phyloP scores from a whole-genome alignment of 139 green algal genomes.

The Zygnema cylindricum region DNA sequence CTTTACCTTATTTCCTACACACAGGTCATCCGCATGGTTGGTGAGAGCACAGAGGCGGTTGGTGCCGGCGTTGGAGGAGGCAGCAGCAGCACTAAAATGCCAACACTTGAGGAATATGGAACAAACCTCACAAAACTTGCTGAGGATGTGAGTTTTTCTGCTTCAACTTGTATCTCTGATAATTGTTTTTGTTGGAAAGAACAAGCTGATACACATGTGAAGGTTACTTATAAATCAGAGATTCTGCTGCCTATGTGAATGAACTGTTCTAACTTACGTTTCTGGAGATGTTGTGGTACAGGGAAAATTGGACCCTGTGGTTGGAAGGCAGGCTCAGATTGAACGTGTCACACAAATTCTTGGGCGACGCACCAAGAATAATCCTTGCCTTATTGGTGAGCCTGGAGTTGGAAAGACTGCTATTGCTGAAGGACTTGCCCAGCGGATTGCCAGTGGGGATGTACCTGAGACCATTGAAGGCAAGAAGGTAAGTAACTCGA shows the following conservation, averaged over 20 bases:
- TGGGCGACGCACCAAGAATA: conserved; percentile 97
- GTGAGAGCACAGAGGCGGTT: conserved; percentile 95
- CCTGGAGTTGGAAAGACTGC: conserved; percentile 98
- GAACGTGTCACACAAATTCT: conserved; percentile 98
- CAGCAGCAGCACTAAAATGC: conserved; percentile 92
- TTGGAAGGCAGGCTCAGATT: conserved; percentile 96
- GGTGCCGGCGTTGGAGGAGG: conserved; percentile 78
- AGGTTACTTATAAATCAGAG: too few species aligned
- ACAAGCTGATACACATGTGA: too few species aligned
- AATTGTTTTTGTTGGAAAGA: too few species aligned
- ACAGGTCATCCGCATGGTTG: conserved; percentile 97
- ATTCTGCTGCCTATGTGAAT: too few species aligned
- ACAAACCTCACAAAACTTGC: conserved; percentile 97
- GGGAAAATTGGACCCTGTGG: conserved; percentile 97
- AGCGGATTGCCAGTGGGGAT: conserved; percentile 91
- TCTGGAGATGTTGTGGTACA: too few species aligned
- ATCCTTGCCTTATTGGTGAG: conserved; percentile 98
- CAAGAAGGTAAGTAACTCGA: conserved; percentile 82
- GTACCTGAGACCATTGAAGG: conserved; percentile 99
- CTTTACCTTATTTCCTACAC: too few species aligned
- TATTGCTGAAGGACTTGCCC: conserved; percentile 96
- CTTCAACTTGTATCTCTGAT: too few species aligned
- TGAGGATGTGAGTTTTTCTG: conserved; percentile 21
- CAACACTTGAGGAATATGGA: conserved; percentile 98
- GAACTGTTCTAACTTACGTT: too few species aligned